phyloP scores from a whole-genome alignment of 2,329 filamentous ascomycete species.

The Epichloe sp. region DNA sequence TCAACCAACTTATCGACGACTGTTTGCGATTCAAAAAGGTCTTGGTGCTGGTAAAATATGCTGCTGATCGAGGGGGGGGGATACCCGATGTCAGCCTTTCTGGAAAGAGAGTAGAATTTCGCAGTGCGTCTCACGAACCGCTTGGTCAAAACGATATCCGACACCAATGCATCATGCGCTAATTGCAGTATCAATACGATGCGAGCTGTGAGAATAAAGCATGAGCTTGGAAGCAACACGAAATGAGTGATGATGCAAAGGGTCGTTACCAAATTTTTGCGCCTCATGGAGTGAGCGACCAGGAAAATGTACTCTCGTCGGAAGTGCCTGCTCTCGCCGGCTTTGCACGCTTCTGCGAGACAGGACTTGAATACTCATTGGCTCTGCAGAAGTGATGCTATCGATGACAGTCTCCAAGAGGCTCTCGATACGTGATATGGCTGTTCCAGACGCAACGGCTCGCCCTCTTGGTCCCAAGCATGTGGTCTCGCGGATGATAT shows the following conservation, averaged over 20 bases:
- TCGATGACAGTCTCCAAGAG: slow-evolving; percentile 19
- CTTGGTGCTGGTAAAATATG: slow-evolving; percentile 65
- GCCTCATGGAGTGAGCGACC: slow-evolving; percentile 33
- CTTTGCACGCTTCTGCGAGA: slow-evolving; percentile 10
- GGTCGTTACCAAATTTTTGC: slow-evolving; percentile 34
- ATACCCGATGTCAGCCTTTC: not conserved
- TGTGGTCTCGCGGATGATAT: not conserved
- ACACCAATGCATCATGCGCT: slow-evolving; percentile 43
- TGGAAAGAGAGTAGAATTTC: not conserved
- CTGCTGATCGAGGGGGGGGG: slow-evolving; percentile 35
- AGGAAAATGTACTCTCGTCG: slow-evolving; percentile 28
- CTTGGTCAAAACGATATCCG: slow-evolving; percentile 45
- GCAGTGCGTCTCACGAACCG: slow-evolving; percentile 28
- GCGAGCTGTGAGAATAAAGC: slow-evolving; percentile 27
- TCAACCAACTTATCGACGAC: slow-evolving; percentile 62
- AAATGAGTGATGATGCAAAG: not conserved
- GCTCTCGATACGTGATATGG: slow-evolving; percentile 19
- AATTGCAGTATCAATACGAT: slow-evolving; percentile 46
- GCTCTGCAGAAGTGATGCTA: slow-evolving; percentile 12
- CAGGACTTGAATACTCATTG: slow-evolving; percentile 16
- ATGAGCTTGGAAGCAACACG: not conserved
- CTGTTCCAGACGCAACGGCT: slow-evolving; percentile 1
- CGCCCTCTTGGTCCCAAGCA: not conserved
- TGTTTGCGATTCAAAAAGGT: slow-evolving; percentile 55
- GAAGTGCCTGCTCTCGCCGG: slow-evolving; percentile 2